phyloP scores from a whole-genome alignment of 768 basidiomycete genomes.

The Boletus rufocinnamomeus region DNA sequence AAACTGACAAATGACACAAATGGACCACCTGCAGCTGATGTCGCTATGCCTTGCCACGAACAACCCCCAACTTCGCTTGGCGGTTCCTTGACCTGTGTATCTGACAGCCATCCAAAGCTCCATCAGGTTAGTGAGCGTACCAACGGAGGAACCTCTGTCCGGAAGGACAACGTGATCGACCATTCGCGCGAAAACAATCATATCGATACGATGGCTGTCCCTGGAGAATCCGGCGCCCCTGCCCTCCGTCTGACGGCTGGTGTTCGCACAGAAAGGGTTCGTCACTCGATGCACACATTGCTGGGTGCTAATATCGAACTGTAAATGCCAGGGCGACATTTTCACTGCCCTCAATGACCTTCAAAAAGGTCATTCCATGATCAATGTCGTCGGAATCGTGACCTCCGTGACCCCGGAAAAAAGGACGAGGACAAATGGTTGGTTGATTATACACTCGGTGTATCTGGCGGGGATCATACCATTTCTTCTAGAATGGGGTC shows the following conservation, averaged over 20 bases:
- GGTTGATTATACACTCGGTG: constrained; percentile 8
- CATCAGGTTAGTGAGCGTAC: not conserved
- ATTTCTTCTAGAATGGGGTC: constrained; percentile 45
- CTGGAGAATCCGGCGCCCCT: not conserved
- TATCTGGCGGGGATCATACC: not conserved
- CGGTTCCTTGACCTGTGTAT: not conserved
- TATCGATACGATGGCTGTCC: not conserved
- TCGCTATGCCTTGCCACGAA: not conserved
- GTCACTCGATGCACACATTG: constrained; percentile 1
- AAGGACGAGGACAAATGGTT: constrained; percentile 31
- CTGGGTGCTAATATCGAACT: constrained; percentile 1
- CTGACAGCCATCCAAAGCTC: not conserved
- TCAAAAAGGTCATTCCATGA: constrained; percentile 12
- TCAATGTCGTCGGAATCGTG: constrained; percentile 38
- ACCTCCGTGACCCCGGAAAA: constrained; percentile 11
- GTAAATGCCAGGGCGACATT: constrained; percentile 26
- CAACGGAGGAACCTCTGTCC: not conserved
- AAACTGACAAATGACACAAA: not conserved
- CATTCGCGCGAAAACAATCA: not conserved
- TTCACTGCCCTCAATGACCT: constrained; percentile 25
- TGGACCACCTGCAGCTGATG: not conserved
- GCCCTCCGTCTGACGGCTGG: constrained; percentile 21
- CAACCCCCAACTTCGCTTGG: constrained; percentile 3
- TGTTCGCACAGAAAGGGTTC: constrained; percentile 31
- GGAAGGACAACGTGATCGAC: not conserved